phyloP scores from a whole-genome alignment of 768 basidiomycete species.

The Calocera cornea region DNA sequence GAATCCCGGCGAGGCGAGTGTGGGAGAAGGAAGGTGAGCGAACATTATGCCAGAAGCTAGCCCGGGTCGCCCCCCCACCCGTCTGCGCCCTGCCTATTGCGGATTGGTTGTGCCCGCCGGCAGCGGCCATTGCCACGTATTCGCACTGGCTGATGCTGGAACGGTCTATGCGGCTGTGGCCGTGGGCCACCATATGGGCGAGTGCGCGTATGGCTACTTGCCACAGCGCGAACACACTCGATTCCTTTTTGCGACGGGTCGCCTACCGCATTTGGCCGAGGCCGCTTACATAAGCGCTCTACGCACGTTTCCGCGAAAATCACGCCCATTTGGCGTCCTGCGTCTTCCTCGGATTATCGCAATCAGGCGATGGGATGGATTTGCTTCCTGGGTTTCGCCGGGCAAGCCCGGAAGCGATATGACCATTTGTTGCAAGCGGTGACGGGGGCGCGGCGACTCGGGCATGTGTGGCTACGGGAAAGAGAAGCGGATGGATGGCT shows the following conservation, averaged over 20 bases:
- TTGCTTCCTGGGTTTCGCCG: not conserved
- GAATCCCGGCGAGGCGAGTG: not conserved
- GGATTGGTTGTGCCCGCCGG: not conserved
- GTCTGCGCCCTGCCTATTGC: not conserved
- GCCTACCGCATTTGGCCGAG: not conserved
- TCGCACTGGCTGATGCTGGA: not conserved
- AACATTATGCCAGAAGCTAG: not conserved
- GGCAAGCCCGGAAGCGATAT: slow-evolving; percentile 4
- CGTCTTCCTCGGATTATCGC: no score
- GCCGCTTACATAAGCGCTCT: not conserved
- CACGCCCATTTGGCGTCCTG: not conserved
- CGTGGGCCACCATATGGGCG: not conserved
- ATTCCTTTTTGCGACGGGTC: no score
- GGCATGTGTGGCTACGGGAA: not conserved
- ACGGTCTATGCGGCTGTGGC: not conserved
- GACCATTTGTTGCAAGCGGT: not conserved
- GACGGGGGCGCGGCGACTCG: not conserved
- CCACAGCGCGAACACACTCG: no score
- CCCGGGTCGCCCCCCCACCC: not conserved
- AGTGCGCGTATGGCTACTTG: no score
- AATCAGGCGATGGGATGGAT: no score
- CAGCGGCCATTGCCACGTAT: not conserved
- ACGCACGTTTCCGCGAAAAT: not conserved
- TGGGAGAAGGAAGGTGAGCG: slow-evolving; percentile 5
- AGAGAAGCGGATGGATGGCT: not conserved